phyloP scores from a whole-genome alignment of 306 rosid genomes.

The Urtica urens region DNA sequence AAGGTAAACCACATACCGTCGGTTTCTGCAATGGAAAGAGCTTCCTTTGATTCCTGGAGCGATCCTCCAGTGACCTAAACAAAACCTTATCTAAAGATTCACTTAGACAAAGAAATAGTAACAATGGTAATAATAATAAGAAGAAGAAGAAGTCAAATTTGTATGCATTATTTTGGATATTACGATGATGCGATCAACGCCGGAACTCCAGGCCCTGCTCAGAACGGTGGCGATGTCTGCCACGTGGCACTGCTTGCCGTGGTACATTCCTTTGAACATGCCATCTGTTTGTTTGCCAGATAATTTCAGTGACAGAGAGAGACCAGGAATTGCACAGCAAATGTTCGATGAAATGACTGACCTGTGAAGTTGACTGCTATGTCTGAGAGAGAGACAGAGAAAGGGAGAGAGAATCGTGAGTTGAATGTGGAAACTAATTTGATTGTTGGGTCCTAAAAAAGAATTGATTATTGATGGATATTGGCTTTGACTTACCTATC shows the following conservation, averaged over 20 bases:
- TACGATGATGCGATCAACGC: conserved; percentile 84
- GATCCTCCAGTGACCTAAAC: conserved; percentile 90
- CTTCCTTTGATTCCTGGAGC: conserved; percentile 84
- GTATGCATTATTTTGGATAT: not conserved
- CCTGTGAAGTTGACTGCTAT: conserved; percentile 90
- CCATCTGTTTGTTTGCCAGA: conserved; percentile 51
- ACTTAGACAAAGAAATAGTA: not conserved
- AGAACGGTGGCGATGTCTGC: conserved; percentile 65
- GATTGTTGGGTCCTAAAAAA: too few species aligned
- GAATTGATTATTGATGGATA: not conserved
- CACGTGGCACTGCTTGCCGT: conserved; percentile 80
- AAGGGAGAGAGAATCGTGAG: not conserved
- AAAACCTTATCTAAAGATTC: not conserved
- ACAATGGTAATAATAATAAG: too few species aligned
- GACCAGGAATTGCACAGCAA: conserved; percentile 1
- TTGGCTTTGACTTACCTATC: conserved; percentile 42
- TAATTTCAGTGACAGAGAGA: not conserved
- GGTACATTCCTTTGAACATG: conserved; percentile 81
- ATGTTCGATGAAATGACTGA: conserved; percentile 48
- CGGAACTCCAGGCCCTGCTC: conserved; percentile 84
- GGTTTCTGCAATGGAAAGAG: conserved; percentile 78
- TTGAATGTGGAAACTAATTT: not conserved
- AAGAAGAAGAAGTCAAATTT: not conserved
- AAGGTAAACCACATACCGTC: conserved; percentile 57
- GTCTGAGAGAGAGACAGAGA: conserved; percentile 28